Percentiles rank a stretch among this genome's conserved stretches.
phyloP scores from a whole-genome alignment of 1,284 basidiomycete species.

The Cutaneotrichosporon sp. region DNA sequence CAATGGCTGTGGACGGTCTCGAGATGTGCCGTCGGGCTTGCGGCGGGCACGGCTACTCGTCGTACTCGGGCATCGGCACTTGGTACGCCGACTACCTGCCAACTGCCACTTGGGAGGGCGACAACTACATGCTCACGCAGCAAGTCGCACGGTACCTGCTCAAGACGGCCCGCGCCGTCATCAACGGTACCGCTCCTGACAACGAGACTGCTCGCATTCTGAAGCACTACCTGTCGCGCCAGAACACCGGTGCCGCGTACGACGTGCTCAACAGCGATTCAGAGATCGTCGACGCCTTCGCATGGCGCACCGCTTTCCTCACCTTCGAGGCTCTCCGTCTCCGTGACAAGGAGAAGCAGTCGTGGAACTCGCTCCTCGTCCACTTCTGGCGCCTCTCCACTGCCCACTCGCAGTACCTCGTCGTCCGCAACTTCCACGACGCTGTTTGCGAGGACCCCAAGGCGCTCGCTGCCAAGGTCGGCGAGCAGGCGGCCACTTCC shows the following conservation, averaged over 20 bases:
- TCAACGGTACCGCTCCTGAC: constrained; percentile 54
- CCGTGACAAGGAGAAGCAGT: constrained; percentile 31
- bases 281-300: constrained; percentile 55
- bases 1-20: constrained; percentile 52
- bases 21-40: constrained; percentile 54
- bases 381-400: constrained; percentile 22
- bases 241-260: constrained; percentile 48
- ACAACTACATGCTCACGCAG: constrained; percentile 55
- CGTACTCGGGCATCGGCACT: constrained; percentile 54
- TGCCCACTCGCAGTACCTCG: constrained; percentile 23
- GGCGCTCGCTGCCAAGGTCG: constrained; percentile 5
- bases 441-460: constrained; percentile 13
- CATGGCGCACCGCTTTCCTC: constrained; percentile 40
- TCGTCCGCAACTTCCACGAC: constrained; percentile 21
- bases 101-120: constrained; percentile 56
- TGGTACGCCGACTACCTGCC: constrained; percentile 56
- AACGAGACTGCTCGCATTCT: constrained; percentile 51
- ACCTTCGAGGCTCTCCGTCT: constrained; percentile 47
- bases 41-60: constrained; percentile 57
- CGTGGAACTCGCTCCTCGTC: constrained; percentile 37
- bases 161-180: constrained; percentile 52
- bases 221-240: constrained; percentile 39
- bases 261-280: constrained; percentile 51
- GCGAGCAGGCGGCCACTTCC: constrained; percentile 8
- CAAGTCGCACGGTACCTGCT: constrained; percentile 54